Conservation (phyloP, 2,329 filamentous ascomycete genomes). For the Boeremia exigua region DNA sequence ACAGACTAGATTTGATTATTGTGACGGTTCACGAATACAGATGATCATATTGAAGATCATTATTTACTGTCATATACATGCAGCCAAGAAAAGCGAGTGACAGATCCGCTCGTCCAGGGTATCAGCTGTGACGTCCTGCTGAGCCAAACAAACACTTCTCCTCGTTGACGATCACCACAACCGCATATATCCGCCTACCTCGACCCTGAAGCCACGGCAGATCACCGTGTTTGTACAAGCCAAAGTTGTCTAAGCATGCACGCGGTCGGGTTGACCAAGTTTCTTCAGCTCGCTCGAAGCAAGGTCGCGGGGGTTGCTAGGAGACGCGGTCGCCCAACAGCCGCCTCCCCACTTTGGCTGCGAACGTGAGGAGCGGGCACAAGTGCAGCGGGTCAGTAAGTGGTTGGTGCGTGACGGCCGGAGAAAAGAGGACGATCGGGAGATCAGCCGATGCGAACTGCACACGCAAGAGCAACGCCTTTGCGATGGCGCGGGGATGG, state of each 20-base stretch:
- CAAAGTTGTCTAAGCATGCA: conserved; percentile 1
- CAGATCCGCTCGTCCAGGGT: too few relatives aligned
- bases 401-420: conserved; percentile 15
- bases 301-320: conserved; percentile 17
- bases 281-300: conserved; percentile 9
- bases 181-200: too few relatives aligned
- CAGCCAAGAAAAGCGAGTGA: too few relatives aligned
- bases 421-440: conserved; percentile 13
- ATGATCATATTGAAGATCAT: too few relatives aligned
- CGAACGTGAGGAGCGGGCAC: conserved; percentile 16
- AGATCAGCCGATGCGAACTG: conserved; percentile 16
- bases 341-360: conserved; percentile 10
- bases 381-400: conserved; percentile 7
- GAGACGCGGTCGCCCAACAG: conserved; percentile 1
- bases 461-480: conserved; percentile 6
- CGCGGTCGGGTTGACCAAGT: conserved; percentile 2
- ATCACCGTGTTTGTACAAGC: background rate
- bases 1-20: too few relatives aligned
- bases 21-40: too few relatives aligned
- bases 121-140: too few relatives aligned
- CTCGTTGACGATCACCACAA: too few relatives aligned
- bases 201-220: too few relatives aligned
- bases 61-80: too few relatives aligned
- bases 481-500: conserved; percentile 5
- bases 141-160: too few relatives aligned